Evolutionary conservation across 169 alveolate species (phyloP), one percentile per base, ranked within the genome.

Genomic region (Plasmodium falciparum): DNA sequence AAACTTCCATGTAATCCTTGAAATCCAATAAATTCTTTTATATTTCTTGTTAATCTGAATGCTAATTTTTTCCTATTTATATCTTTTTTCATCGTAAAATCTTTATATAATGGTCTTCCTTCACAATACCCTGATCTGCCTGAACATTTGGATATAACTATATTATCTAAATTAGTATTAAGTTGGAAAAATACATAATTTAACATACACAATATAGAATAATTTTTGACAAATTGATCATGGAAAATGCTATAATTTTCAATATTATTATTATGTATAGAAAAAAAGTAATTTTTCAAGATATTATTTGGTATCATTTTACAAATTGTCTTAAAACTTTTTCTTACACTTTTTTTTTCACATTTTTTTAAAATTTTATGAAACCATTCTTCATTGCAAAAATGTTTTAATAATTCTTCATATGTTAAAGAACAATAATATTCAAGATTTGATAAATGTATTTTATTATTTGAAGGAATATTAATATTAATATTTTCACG

Each of bases 181-280:
- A 33, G 52, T 29, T 72, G 74, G 24, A 86, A 73, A 26, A 86
- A 72, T 22, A 86, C 24, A 52, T 86, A 86, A 86, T 86, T 86
- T 45, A 86, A 47, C 92, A 86, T 86, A 45, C 92, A 86, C 13
- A 73, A 17, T 8, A 86, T 45, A 5, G 92, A 70, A 66, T 86
- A 86, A 54, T 59, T 86, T 45, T 49, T 61, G 15, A 72, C 71
- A 59, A 86, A 86, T 47, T 86, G 70, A 7, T 20, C 50, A 59
- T 72, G 58, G 26, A 72, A 59, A 26, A 86, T 43, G 58, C 62
- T 71, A 39, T 86, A 73, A 62, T 69, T 86, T 59, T 70, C 62
- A 49, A 86, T 20, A 29, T 69, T 69, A 29, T 69, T 69, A 56
- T 56, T 22, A 20, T 73, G 86, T 11, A 86, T n/a, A 61, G 88